Base-by-base conservation (phyloP, 768 basidiomycete species). In the Lactifluus volemus region DNA sequence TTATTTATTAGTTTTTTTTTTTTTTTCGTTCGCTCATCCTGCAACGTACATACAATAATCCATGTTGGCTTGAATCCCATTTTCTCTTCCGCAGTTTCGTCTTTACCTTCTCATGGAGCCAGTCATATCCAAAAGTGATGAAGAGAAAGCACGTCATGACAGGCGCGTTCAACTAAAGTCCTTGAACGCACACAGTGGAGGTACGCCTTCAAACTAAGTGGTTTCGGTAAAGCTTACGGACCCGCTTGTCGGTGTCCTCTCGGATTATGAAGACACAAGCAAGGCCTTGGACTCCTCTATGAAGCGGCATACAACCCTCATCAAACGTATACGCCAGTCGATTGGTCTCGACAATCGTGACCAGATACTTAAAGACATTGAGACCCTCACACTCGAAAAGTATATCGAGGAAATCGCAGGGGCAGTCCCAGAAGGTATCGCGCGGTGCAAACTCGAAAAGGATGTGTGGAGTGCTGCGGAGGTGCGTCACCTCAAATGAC, bases 341-440 rank as follows among this genome's bases (percentile, higher is more conserved):
- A 79, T 98, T 68, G 89, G 87, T 15, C 70, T 79, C 42, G 91
- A 93, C 67, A 87, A 92, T 70, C 82, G 80, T 50, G 92, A 94
- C 67, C 86, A 91, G 68, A 85, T 96, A 61, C 75, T 97, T 66
- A 98, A 94, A 73, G 97, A 99, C 68, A 85, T 97, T 65, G 88
- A 94, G 63, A 80, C 88, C 0, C 79, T 99, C 57, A 86, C 92
- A 2, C 78, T 99, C 59, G 93, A 93, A 75, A 98, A 97, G 74
- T 98, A 99, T 71, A 79, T 95, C 51, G 95, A 97, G 69, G 97
- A 99, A 74, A 87, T 98, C 63, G 90, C 88, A 1, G 84, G 84
- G 11, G 95, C 94, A 7, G 79, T 87, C 1, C 76, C 91, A 2
- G 97, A 99, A 70, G 97, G 97, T 4, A 77, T 94, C 44, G 73